Evolutionary conservation across 192 early-diverging fungal species (phyloP), one percentile per base, ranked within the genome.

Genomic region (Endogone sp.): DNA sequence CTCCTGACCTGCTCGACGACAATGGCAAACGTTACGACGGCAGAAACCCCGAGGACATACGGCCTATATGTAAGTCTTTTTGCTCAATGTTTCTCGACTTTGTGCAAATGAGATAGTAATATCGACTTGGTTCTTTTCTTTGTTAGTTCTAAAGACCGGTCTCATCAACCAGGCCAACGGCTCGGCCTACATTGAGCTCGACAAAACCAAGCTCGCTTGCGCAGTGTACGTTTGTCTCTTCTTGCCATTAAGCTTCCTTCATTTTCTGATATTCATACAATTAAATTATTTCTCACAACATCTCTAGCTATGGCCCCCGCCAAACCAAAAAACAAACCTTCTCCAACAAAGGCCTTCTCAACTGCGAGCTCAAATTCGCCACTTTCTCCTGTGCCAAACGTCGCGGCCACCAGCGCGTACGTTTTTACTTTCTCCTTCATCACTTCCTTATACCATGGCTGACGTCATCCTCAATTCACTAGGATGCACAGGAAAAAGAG

Each of bases 341-440:
- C 49, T 76, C 83, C 20, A 79, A 83, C 29, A 78, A 79, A 11
- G 91, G 89, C 6, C 73, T 68, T 2, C 68, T 93, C 24, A 86
- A 86, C 62, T 91, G 89, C 71, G 91, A 93, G 54, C 86, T 94
- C 70, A 89, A 90, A 66, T 90, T 93, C 66, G 79, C 91, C 2
- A 86, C 91, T 8, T 93, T 93, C 63, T 81, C 91, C 20, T 87
- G 82, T 11, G 59, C 68, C 20, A 85, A 89, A 67, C 79, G 91
- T 65, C 65, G 89, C 60, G 65, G 62, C n/a, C 81, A 79, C 63
- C 65, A 64, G 30, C 63, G 57, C 54, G 58, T 84, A 85, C 70
- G 82, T 75, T n/a, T n/a, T n/a, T n/a, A n/a, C n/a, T n/a, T 21
- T 60, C 11, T 67, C 60, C 58, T 26, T 24, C 8, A 62, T 31